Percentiles rank a stretch among this genome's conserved stretches.
phyloP scores from a whole-genome alignment of 2,329 filamentous ascomycete genomes.

The Huntiella omanensis region DNA sequence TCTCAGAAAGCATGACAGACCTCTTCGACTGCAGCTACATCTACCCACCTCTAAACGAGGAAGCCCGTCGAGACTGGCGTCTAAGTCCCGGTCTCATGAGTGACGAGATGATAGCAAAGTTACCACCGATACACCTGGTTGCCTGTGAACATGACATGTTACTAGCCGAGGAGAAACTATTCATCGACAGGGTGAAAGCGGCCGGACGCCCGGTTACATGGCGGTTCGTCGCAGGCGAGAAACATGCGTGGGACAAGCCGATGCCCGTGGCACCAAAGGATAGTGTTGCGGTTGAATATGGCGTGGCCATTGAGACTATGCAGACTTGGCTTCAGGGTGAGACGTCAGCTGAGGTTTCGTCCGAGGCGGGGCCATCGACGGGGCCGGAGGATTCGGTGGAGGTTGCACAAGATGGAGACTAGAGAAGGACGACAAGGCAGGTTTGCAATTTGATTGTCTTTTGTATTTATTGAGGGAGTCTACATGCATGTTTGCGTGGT shows the following conservation, averaged over 20 bases:
- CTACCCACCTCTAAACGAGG: constrained; percentile 28
- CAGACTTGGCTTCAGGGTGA: background rate
- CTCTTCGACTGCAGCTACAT: constrained; percentile 46
- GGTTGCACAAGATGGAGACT: too few relatives aligned
- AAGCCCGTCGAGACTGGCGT: constrained; percentile 30
- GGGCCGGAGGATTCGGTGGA: background rate
- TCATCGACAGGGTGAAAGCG: constrained; percentile 35
- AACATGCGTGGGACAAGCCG: constrained; percentile 31
- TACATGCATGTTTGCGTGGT: background rate
- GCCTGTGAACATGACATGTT: constrained; percentile 49
- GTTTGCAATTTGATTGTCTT: constrained; percentile 3
- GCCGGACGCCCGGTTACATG: constrained; percentile 19
- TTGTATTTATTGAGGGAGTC: background rate
- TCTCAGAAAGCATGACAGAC: constrained; percentile 37
- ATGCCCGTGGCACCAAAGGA: constrained; percentile 25
- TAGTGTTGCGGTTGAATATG: constrained; percentile 27
- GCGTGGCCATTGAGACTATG: constrained; percentile 23
- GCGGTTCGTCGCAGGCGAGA: constrained; percentile 26
- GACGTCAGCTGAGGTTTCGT: background rate
- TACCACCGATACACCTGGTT: constrained; percentile 36
- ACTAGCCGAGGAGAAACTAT: constrained; percentile 38
- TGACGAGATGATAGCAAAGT: constrained; percentile 31
- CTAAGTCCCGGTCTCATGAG: constrained; percentile 39
- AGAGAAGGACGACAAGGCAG: background rate
- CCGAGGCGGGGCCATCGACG: too few relatives aligned